phyloP scores from a whole-genome alignment of 768 basidiomycete species.

The Rhodotorula taiwanensis region DNA sequence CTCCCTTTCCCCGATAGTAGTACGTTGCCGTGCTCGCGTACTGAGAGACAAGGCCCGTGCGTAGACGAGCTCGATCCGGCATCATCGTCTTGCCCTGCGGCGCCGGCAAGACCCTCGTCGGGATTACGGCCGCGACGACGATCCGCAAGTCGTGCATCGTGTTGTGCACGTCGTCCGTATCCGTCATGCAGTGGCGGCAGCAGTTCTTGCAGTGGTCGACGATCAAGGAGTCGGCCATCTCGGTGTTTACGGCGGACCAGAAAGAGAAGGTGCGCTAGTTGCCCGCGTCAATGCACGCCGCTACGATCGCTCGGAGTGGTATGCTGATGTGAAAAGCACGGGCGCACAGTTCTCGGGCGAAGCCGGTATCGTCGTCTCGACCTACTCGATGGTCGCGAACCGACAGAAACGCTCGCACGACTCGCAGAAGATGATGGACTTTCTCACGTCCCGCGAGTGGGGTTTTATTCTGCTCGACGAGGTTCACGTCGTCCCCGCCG shows the following conservation, averaged over 20 bases:
- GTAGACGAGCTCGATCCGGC: slow-evolving; percentile 87
- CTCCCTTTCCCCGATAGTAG: slow-evolving; percentile 18
- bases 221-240: slow-evolving; percentile 90
- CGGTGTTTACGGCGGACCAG: slow-evolving; percentile 91
- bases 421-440: slow-evolving; percentile 99
- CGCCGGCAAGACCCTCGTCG: slow-evolving; percentile 96
- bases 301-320: neutral
- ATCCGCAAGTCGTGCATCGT: slow-evolving; percentile 99
- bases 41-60: neutral
- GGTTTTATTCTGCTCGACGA: slow-evolving; percentile 96
- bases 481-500: slow-evolving; percentile 97
- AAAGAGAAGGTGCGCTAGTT: slow-evolving; percentile 87
- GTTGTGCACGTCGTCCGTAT: slow-evolving; percentile 73
- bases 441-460: slow-evolving; percentile 96
- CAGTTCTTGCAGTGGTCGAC: slow-evolving; percentile 99
- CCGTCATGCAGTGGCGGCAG: slow-evolving; percentile 96
- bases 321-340: neutral
- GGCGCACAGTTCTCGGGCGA: slow-evolving; percentile 77
- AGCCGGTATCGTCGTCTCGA: slow-evolving; percentile 95
- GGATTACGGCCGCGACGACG: slow-evolving; percentile 98
- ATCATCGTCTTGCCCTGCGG: slow-evolving; percentile 98
- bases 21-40: neutral
- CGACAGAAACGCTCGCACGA: slow-evolving; percentile 98
- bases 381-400: slow-evolving; percentile 99
- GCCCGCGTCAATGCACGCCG: too few species aligned